Percentiles rank a stretch among this genome's conserved stretches.
Evolutionary conservation across 176 grass and related monocot species (phyloP).

Genomic region (Paspalum notatum): DNA sequence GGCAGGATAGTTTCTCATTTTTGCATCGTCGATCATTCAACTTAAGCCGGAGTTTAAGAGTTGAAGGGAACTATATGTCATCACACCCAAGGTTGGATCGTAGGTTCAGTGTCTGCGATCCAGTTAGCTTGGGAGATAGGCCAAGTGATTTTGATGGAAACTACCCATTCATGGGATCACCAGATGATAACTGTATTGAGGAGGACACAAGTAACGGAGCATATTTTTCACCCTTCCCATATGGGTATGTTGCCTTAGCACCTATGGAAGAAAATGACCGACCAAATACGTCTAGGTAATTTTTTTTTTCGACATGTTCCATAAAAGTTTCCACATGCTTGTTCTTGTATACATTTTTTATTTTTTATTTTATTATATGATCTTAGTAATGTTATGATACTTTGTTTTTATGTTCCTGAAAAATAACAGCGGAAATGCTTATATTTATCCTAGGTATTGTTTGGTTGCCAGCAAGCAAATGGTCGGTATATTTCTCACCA

Average conservation of each 20-base stretch:
- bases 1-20: constrained; percentile 57
- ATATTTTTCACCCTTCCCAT: constrained; percentile 61
- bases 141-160: constrained; percentile 75
- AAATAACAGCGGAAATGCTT: constrained; percentile 15
- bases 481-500: constrained; percentile 96
- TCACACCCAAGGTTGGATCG: constrained; percentile 68
- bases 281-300: constrained; percentile 64
- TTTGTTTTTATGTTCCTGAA: constrained; percentile 30
- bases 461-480: constrained; percentile 98
- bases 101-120: constrained; percentile 86
- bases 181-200: constrained; percentile 54
- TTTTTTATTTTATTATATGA: neutral
- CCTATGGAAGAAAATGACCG: constrained; percentile 60
- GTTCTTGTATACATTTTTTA: neutral
- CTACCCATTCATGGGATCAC: constrained; percentile 59
- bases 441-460: constrained; percentile 65
- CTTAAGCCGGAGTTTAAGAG: constrained; percentile 80
- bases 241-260: constrained; percentile 49
- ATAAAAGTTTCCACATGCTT: neutral
- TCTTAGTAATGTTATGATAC: neutral
- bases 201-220: constrained; percentile 50
- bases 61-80: constrained; percentile 53
- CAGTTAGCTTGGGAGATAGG: constrained; percentile 57
- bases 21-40: constrained; percentile 86
- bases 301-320: neutral